These are phyloP conservation scores for Fraxinus paxiana DNA, from an alignment of 305 asterid species.

Conservation along the genomic window DNA sequence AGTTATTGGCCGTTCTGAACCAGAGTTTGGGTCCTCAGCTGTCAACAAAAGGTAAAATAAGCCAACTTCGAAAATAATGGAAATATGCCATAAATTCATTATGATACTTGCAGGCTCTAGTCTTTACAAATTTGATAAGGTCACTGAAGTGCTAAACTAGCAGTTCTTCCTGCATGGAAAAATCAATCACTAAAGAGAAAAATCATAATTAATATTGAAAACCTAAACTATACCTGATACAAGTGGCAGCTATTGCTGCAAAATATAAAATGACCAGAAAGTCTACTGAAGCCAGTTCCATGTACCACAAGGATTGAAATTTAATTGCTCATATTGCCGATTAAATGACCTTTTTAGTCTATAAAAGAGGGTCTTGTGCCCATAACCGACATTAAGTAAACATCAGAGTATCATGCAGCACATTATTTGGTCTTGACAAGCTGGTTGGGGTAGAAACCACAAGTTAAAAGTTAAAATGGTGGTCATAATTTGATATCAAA, in stretches of 20 bases:
- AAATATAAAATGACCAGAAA: neutral
- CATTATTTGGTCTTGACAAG: neutral
- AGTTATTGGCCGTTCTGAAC: conserved; percentile 52
- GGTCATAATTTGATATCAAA: neutral
- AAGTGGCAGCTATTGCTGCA: neutral
- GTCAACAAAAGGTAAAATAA: conserved; percentile 22
- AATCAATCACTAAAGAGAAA: conserved; percentile 11
- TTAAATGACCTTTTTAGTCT: neutral
- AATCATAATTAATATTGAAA: neutral
- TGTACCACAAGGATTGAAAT: neutral
- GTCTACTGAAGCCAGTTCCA: neutral
- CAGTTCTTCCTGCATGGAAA: conserved; percentile 68
- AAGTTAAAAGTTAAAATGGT: conserved; percentile 14
- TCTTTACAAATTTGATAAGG: conserved; percentile 85
- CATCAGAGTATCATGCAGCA: neutral
- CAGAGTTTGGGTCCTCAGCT: conserved; percentile 77
- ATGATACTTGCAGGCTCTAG: conserved; percentile 63
- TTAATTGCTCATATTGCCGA: neutral
- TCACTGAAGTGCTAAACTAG: conserved; percentile 78
- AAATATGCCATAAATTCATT: neutral
- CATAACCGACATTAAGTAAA: neutral
- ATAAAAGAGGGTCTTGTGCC: neutral
- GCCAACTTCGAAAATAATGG: neutral
- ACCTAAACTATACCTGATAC: neutral
- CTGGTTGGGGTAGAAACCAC: conserved; percentile 11